phyloP scores from a whole-genome alignment of 106 monocot species.

The Iris macrosiphon region DNA sequence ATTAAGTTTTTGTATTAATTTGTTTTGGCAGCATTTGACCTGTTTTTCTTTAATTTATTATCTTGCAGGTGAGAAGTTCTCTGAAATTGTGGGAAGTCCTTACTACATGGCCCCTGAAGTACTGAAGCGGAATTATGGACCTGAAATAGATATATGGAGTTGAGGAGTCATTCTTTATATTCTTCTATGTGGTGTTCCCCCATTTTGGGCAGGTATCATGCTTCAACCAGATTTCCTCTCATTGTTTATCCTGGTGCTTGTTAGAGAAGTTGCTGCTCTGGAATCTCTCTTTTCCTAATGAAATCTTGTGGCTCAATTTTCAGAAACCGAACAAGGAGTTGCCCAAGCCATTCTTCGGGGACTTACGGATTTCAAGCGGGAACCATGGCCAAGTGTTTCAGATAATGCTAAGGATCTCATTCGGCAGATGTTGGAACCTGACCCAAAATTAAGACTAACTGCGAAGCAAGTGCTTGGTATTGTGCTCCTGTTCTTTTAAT shows the following conservation, averaged over 20 bases:
- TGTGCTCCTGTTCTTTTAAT: constrained; percentile 1
- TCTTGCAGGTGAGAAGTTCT: constrained; percentile 13
- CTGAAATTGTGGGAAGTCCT: constrained; percentile 19
- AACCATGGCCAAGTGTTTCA: constrained; percentile 95
- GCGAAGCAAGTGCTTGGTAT: constrained; percentile 98
- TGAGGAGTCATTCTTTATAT: too few species aligned
- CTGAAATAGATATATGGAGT: constrained; percentile 18
- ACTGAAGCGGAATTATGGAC: too few species aligned
- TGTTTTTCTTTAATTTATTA: too few species aligned
- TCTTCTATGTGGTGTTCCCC: too few species aligned
- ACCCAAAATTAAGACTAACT: constrained; percentile 75
- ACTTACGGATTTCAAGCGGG: constrained; percentile 92
- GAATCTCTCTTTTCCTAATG: neutral
- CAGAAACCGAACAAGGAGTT: constrained; percentile 99
- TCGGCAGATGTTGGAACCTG: constrained; percentile 84
- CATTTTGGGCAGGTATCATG: constrained; percentile 20
- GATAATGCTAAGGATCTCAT: constrained; percentile 91
- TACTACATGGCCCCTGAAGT: too few species aligned
- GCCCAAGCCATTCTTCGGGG: constrained; percentile 98
- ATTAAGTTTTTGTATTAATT: neutral
- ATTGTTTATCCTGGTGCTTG: neutral
- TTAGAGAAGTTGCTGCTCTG: neutral
- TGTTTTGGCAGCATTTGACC: neutral
- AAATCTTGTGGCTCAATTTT: constrained; percentile 10
- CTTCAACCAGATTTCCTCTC: neutral